These are phyloP conservation scores for Massariosphaeria phaeospora DNA, from an alignment of 495 filamentous ascomycete genomes.

Conservation along the genomic window DNA sequence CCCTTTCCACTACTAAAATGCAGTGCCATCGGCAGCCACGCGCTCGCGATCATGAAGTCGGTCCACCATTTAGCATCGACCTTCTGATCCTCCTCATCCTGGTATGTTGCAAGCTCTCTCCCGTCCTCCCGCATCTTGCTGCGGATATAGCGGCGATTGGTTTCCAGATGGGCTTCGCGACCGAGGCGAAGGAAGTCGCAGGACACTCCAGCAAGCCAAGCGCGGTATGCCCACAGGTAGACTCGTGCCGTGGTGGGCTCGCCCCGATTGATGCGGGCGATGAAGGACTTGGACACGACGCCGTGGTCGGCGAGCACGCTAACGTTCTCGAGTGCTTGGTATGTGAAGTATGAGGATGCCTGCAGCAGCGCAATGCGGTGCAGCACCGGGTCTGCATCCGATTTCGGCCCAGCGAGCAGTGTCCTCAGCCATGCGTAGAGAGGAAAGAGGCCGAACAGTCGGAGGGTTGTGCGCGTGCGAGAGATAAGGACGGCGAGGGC, in stretches of 20 bases:
- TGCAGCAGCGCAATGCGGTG: conserved; percentile 36
- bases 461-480: conserved; percentile 38
- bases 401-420: conserved; percentile 33
- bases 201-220: conserved; percentile 37
- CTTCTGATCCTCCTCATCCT: conserved; percentile 29
- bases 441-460: conserved; percentile 38
- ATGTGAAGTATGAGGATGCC: conserved; percentile 34
- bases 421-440: conserved; percentile 38
- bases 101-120: conserved; percentile 15
- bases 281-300: conserved; percentile 20
- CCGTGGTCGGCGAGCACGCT: conserved; percentile 34
- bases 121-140: conserved; percentile 24
- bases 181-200: conserved; percentile 37
- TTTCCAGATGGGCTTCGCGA: conserved; percentile 31
- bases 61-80: conserved; percentile 39
- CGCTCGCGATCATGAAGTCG: conserved; percentile 36
- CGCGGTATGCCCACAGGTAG: conserved; percentile 35
- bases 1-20: conserved; percentile 33
- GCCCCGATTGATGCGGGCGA: conserved; percentile 30
- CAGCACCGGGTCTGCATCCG: conserved; percentile 34
- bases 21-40: conserved; percentile 39
- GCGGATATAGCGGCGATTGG: conserved; percentile 9
- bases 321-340: conserved; percentile 40
- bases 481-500: conserved; percentile 35
- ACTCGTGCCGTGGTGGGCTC: conserved; percentile 29